Percentiles rank a stretch among this genome's conserved stretches.
Conservation (phyloP, 768 basidiomycete species). For the Boletus rubescentipes region DNA sequence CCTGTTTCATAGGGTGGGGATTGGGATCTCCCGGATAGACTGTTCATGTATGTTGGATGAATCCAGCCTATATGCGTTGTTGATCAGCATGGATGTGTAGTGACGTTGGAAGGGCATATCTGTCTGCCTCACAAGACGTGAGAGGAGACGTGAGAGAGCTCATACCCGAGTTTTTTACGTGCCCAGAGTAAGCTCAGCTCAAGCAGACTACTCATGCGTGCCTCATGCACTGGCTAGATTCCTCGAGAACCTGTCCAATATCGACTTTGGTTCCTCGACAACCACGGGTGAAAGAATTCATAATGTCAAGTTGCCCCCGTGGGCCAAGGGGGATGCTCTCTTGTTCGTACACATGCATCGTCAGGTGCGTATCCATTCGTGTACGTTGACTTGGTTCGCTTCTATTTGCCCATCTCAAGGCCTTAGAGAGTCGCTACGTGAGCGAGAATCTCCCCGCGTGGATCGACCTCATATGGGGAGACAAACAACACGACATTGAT, state of each 20-base stretch:
- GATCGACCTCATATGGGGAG: conserved; percentile 95
- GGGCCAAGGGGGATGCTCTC: conserved; percentile 84
- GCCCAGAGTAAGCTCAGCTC: conserved; percentile 58
- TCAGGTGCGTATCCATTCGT: conserved; percentile 43
- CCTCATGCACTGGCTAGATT: conserved; percentile 50
- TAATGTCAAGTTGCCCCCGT: conserved; percentile 84
- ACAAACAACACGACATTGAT: conserved; percentile 74
- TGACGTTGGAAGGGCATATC: conserved; percentile 77
- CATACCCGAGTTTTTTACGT: conserved; percentile 86
- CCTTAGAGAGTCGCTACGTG: conserved; percentile 84
- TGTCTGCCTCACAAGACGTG: conserved; percentile 81
- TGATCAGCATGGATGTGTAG: conserved; percentile 36
- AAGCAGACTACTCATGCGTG: too few species aligned
- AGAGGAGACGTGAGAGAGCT: conserved; percentile 93
- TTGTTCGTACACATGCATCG: conserved; percentile 81
- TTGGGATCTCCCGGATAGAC: conserved; percentile 89
- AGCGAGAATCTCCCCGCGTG: conserved; percentile 81
- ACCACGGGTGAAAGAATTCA: conserved; percentile 78
- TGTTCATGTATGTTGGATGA: conserved; percentile 59
- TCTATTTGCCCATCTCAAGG: conserved; percentile 41
- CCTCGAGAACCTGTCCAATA: conserved; percentile 72
- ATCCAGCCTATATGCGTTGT: neutral
- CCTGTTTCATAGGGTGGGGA: conserved; percentile 69
- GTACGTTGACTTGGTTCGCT: neutral
- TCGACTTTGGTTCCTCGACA: conserved; percentile 78